Base-by-base conservation (phyloP, 345 rosid genomes). In the Passiflora organensis region DNA sequence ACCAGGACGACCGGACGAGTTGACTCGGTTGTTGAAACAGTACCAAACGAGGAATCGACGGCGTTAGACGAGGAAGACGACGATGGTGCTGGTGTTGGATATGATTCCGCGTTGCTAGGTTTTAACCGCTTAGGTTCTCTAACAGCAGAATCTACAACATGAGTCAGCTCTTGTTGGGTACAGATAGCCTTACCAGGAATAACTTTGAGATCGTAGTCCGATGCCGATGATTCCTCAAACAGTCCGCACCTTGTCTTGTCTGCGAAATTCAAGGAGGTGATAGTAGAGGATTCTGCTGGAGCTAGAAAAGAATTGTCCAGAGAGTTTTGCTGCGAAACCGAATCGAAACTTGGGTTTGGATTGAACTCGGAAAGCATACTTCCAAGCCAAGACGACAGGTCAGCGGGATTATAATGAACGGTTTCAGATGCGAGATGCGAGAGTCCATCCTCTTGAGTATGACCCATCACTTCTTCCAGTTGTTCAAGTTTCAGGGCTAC, bases 401-500 rank as follows among this genome's bases (percentile, higher is more conserved):
- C 90, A 4, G 96, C 73, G 0, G 96, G 96, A 57, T 89, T 84
- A 53, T 83, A 82, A 51, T 89, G 95, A 42, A 89, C 82, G 6
- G 96, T 74, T 0, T 89, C 95, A 0, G 85, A 55, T 1, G 34
- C 34, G 34, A 89, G 68, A 19, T 78, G 76, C 23, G 85, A 78
- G 10, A 83, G 23, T 0, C 80, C 95, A 39, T 82, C 95, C 36
- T 69, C 89, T 18, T 78, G 87, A 59, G 63, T 80, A 54, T 60
- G 64, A 21, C 82, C 71, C 86, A 89, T 78, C 45, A 71, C 88
- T 34, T 78, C 72, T 59, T 89, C 96, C 13, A 89, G 77, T 64
- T 78, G 95, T 42, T 86, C 96, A 0, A 89, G 84, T 70, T 89
- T 89, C 19, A 72, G 77, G 12, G 95, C 96, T 9, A 89, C 95